Evolutionary conservation across 108 stramenopile species (phyloP).

Genomic region (Aurantiochytrium sp.): DNA sequence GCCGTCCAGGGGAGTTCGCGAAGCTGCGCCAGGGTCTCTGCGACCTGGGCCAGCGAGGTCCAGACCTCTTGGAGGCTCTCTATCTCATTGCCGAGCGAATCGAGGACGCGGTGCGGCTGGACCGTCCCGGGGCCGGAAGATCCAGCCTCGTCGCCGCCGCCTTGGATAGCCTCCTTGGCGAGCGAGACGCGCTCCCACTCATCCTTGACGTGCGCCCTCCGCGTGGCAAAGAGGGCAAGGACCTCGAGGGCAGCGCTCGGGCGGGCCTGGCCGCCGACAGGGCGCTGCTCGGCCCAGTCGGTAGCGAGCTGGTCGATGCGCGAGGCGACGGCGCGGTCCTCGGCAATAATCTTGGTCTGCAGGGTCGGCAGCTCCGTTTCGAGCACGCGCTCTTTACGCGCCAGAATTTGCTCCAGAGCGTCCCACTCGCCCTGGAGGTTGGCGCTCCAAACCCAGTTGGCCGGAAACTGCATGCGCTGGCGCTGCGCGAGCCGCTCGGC

Average conservation of each 20-base stretch:
- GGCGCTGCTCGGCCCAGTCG: constrained; percentile 78
- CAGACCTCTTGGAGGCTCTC: constrained; percentile 84
- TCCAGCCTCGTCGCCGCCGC: constrained; percentile 49
- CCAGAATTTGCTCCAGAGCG: constrained; percentile 78
- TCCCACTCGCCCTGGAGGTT: constrained; percentile 73
- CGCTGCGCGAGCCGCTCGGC: constrained; percentile 78
- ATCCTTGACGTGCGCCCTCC: constrained; percentile 64
- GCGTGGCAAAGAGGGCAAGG: constrained; percentile 74
- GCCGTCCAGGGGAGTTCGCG: constrained; percentile 79
- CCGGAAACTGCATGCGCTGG: constrained; percentile 75
- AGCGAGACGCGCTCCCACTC: constrained; percentile 72
- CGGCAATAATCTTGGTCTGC: constrained; percentile 80
- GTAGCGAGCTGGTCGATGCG: constrained; percentile 64
- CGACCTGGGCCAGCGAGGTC: constrained; percentile 68
- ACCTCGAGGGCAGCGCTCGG: constrained; percentile 74
- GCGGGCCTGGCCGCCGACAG: constrained; percentile 72
- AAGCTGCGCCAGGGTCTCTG: constrained; percentile 61
- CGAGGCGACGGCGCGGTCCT: constrained; percentile 76
- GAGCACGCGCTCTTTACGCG: constrained; percentile 73
- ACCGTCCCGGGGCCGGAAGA: constrained; percentile 35
- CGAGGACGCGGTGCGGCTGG: constrained; percentile 41
- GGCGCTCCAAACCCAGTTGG: constrained; percentile 85
- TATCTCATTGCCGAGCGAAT: constrained; percentile 67
- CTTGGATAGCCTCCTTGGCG: constrained; percentile 79
- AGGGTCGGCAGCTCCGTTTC: constrained; percentile 83